phyloP scores from a whole-genome alignment of 2,329 filamentous ascomycete genomes.

The Setomelanomma holmii region DNA sequence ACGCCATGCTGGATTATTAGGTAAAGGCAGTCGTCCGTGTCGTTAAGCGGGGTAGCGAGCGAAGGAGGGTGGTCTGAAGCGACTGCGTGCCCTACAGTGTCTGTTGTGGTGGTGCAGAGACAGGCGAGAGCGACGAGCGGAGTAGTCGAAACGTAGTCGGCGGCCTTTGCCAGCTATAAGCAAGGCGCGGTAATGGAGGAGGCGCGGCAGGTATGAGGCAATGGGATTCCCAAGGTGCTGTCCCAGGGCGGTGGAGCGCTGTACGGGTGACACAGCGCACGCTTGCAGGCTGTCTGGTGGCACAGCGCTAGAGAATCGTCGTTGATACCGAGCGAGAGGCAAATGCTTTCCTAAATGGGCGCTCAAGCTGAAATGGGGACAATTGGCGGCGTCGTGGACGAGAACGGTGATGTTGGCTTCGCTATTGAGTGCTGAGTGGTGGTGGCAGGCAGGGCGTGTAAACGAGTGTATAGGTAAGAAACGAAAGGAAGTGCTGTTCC shows the following conservation, averaged over 20 bases:
- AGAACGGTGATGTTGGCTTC: slow-evolving; percentile 13
- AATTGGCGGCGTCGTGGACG: slow-evolving; percentile 11
- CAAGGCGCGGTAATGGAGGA: slow-evolving; percentile 17
- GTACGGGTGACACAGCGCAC: slow-evolving; percentile 37
- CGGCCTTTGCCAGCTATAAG: slow-evolving; percentile 12
- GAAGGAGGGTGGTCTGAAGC: slow-evolving; percentile 8
- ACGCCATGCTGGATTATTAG: slow-evolving; percentile 33
- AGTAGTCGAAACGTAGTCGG: slow-evolving; percentile 9
- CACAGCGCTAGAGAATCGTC: slow-evolving; percentile 41
- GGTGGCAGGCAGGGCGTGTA: slow-evolving; percentile 10
- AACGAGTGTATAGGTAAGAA: slow-evolving; percentile 36
- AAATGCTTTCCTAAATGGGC: slow-evolving; percentile 11
- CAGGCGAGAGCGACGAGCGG: slow-evolving; percentile 10
- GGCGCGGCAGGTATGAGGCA: slow-evolving; percentile 20
- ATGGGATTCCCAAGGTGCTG: slow-evolving; percentile 13
- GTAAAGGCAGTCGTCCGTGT: slow-evolving; percentile 18
- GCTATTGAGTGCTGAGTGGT: slow-evolving; percentile 4
- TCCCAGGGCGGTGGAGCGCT: slow-evolving; percentile 28
- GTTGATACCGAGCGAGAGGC: slow-evolving; percentile 20
- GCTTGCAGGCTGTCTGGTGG: slow-evolving; percentile 32
- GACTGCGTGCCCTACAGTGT: slow-evolving; percentile 16
- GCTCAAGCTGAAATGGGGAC: slow-evolving; percentile 17
- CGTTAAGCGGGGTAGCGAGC: slow-evolving; percentile 22
- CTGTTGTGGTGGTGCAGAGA: slow-evolving; percentile 6
- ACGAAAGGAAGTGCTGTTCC: slow-evolving; percentile 20